Base-by-base conservation (phyloP, 164 flowering plant species). In the Umbellularia californica region DNA sequence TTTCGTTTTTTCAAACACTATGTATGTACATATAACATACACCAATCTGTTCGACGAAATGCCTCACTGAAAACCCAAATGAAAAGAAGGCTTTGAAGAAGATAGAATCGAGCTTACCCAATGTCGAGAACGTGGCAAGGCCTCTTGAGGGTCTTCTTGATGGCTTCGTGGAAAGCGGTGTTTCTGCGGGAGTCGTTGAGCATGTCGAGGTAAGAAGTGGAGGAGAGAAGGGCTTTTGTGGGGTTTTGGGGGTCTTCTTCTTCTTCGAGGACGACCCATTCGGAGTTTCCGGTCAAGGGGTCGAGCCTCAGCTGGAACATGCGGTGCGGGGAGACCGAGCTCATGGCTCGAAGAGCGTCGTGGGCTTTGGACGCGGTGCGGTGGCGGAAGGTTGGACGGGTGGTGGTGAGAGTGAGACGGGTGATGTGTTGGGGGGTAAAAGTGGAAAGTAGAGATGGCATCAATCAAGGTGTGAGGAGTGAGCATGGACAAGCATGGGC, bases 191-290 rank as follows among this genome's bases (percentile, higher is more conserved):
- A 76, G 76, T 95, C 99, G 68, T 95, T 95, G 63, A 95, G 96
- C 99, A 95, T 95, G 81, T 95, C 98, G 23, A 93, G 89, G 74
- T 95, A 95, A 58, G 96, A 93, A 27, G 99, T 95, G n/a, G 87
- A 83, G 0, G 93, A 92, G 28, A 90, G 80, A 50, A 87, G 88
- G 66, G 81, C 70, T 50, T 83, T 68, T 2, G 77, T 78, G 30
- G 80, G 73, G 50, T n/a, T 69, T 7, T 75, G 75, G 10, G 52
- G 62, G 41, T 51, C 74, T 10, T 15, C 35, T 6, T 87, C 83
- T 47, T 90, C 97, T 35, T 87, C 87, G 77, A 93, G 82, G 77
- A 95, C 88, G 69, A 95, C 80, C 97, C 98, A 95, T 73, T 93
- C 95, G 2, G 97, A 86, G 78, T 84, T 81, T 3, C 98, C 97